Evolutionary conservation across 208 protist genomes (phyloP), one percentile per base, ranked within the genome.

Genomic region (Wallacemonas sp.): DNA sequence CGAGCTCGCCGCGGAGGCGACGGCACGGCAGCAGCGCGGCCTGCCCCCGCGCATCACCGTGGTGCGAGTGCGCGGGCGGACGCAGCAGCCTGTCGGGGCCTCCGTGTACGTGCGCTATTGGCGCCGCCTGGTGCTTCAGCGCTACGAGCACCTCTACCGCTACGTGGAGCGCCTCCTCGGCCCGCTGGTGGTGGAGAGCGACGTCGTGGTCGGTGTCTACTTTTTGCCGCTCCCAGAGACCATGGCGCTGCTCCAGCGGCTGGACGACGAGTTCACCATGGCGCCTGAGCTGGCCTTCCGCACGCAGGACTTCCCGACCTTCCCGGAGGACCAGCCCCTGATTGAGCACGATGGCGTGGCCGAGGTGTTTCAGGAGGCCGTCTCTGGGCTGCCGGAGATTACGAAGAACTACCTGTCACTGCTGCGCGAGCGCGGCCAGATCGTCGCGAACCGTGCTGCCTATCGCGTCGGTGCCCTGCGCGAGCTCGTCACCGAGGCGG

Each of bases 191-290:
- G 62, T 81, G 33, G 87, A 93, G 61, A 93, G 87, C 54, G 76
- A 89, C 32, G 74, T 87, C 26, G 82, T 93, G 22, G 31, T 85
- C 38, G 87, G 84, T 29, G 50, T 93, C 2, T 91, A 89, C 76
- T 67, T 93, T 11, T 48, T 93, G 11, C 72, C 81, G 3, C 61
- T 92, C 38, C 70, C 71, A 14, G 70, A 72, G 26, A 74, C 82
- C 0, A 38, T 74, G 16, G 57, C 52, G 20, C 67, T 54, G 4
- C 54, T 86, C 14, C 69, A 57, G 42, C 32, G 45, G 31, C 73
- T 82, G 12, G 77, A 86, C 59, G 49, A 67, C 55, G 22, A 73
- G 16, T 44, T 61, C 28, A 18, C 8, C 7, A 28, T 48, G 33
- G 25, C 32, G 33, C 39, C 67, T 12, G 45, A 39, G 31, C 20